Base-by-base conservation (phyloP, 208 protist species). In the Strigomonas culicis region DNA sequence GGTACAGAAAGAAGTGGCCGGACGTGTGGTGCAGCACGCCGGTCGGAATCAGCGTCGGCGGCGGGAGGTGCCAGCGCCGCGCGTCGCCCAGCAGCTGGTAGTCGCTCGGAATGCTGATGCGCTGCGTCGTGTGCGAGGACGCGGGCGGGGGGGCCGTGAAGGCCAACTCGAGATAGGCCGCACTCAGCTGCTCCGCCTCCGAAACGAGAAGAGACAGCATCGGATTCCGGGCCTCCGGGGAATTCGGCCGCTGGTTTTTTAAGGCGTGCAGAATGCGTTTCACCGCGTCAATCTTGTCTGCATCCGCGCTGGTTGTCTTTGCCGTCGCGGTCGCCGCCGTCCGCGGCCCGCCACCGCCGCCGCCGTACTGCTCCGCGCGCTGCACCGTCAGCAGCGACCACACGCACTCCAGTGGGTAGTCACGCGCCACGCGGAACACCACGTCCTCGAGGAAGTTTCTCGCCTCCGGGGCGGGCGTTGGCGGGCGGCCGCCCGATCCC, bases 121-220 rank as follows among this genome's bases (percentile, higher is more conserved):
- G 30, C 30, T 67, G 58, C 24, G 59, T 57, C 4, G 49, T 28
- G 66, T 62, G 36, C 34, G 30, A 41, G 55, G 49, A 24, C 31
- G 50, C 46, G 59, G 15, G 65, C 43, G 15, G 69, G 62, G 24
- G 60, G 60, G 62, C 86, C 57, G 43, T 21, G 44, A 82, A 87
- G 11, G 87, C 90, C 2, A 96, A 70, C 72, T 94, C 77, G 21
- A 94, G 79, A 61, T 96, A 96, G 27, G 88, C 80, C 1, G 76
- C 75, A 31, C 78, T 87, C 21, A 96, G 79, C 31, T 65, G 43
- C 39, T 82, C 67, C 6, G 83, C 78, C 4, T 91, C 71, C 30
- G 51, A 39, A 1, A 96, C 52, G 30, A 80, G 64, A 11, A 32
- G 41, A 24, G 55, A 43, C 1, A 69, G 51, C 19, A 6, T 15